Base-by-base conservation (phyloP, 352 stramenopile species). In the Phytopythium kandeliae region DNA sequence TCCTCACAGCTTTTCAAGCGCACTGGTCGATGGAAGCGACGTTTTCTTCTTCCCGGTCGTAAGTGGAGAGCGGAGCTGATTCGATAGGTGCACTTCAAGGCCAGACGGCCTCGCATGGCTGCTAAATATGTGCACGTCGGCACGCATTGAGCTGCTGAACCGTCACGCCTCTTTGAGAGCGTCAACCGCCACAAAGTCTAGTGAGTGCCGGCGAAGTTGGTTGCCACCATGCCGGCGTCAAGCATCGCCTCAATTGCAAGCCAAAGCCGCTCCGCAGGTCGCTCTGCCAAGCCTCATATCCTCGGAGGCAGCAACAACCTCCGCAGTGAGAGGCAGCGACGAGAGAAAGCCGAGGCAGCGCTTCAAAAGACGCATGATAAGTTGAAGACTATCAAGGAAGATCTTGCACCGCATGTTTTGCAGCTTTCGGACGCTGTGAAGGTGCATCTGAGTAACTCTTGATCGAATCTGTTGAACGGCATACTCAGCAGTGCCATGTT, bases 261-360 rank as follows among this genome's bases (percentile, higher is more conserved):
- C 12, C 19, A 7, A 10, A 25, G 19, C 19, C 16, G 38, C 11
- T 16, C 17, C 1, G 17, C 38, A 1, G 16, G 19, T 11, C 21
- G 25, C 19, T 17, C 38, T 22, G 31, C 31, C 6, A 72, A 62
- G 36, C 62, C 74, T 6, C 74, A 86, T 41, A 66, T 82, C 17
- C 64, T 89, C 7, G 78, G 78, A 16, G 78, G 75, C 10, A 89
- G 78, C 54, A 86, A 82, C 53, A 89, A 83, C 51, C 65, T 87
- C 25, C 45, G 71, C 42, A 74, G 52, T 15, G 75, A 89, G 53
- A 75, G 75, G 11, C 65, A 74, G n/a, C 65, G 75, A 13, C 71
- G 78, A 13, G 69, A 87, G 35, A 67, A 71, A 38, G 71, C 71
- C 2, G 78, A 87, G 65, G 57, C 43, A 21, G 58, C 60, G 31